These are phyloP conservation scores for Zizania palustris DNA, from an alignment of 202 grass and related monocot species.

Conservation along the genomic window DNA sequence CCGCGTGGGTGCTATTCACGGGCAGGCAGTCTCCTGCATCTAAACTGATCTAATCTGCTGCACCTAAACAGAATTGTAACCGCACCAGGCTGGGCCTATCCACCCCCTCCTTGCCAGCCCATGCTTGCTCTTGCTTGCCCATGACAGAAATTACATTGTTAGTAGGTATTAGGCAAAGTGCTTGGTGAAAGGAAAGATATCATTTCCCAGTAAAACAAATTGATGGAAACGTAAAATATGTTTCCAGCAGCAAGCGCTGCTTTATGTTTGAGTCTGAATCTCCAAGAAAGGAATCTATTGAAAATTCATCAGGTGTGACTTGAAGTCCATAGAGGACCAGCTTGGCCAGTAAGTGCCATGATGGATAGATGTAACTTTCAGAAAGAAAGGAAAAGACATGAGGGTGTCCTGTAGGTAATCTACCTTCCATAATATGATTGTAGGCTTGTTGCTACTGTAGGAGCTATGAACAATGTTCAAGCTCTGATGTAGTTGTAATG, in stretches of 20 bases:
- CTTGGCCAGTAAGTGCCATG: conserved; percentile 4
- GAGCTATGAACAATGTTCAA: neutral
- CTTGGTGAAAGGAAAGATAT: conserved; percentile 3
- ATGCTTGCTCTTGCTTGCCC: too few species aligned
- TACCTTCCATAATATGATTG: neutral
- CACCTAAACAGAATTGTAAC: too few species aligned
- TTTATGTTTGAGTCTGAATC: conserved; percentile 4
- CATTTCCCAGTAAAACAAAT: neutral
- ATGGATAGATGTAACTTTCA: conserved; percentile 9
- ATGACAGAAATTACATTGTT: neutral
- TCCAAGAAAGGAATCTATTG: neutral
- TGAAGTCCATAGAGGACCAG: neutral
- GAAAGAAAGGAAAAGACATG: conserved; percentile 13
- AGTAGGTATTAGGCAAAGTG: conserved; percentile 8
- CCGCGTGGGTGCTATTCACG: too few species aligned
- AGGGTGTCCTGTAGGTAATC: neutral
- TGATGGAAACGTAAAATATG: conserved; percentile 11
- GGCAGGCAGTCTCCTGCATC: too few species aligned
- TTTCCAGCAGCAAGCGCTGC: neutral
- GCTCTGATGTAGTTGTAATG: neutral
- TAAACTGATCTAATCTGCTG: too few species aligned
- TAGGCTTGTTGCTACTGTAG: neutral
- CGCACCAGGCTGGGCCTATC: too few species aligned
- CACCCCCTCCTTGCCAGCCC: too few species aligned
- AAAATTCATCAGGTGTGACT: neutral